Evolutionary conservation across 1,284 basidiomycete species (phyloP).

Genomic region (Ganoderma multipileum): DNA sequence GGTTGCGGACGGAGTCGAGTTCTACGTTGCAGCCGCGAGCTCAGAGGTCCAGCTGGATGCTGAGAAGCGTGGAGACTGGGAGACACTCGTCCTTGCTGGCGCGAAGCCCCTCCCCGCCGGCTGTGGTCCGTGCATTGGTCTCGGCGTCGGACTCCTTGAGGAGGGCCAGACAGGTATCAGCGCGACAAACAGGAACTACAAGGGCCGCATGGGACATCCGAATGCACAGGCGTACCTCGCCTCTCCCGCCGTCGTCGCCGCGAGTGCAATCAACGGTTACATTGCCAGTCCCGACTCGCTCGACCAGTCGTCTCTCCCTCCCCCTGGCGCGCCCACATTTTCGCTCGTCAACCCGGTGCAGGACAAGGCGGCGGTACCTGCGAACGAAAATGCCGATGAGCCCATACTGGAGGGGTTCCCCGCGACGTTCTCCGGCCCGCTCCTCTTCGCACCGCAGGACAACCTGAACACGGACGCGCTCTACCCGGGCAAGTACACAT

Average conservation of each 20-base stretch:
- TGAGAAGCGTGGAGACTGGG: constrained; percentile 90
- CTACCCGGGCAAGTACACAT: constrained; percentile 99
- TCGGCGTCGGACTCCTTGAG: constrained; percentile 91
- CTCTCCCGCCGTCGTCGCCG: constrained; percentile 96
- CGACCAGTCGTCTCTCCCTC: constrained; percentile 61
- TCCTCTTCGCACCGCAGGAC: constrained; percentile 95
- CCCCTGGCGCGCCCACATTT: constrained; percentile 62
- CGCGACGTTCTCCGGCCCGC: constrained; percentile 78
- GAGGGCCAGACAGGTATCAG: constrained; percentile 97
- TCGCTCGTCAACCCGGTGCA: constrained; percentile 53
- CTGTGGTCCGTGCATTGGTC: constrained; percentile 97
- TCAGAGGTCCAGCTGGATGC: constrained; percentile 92
- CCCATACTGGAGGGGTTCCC: constrained; percentile 86
- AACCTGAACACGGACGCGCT: constrained; percentile 99
- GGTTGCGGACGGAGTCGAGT: constrained; percentile 91
- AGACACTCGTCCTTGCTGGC: constrained; percentile 83
- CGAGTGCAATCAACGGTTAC: constrained; percentile 91
- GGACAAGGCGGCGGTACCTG: constrained; percentile 34
- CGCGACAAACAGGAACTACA: constrained; percentile 99
- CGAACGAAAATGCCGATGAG: constrained; percentile 51
- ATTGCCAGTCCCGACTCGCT: constrained; percentile 87
- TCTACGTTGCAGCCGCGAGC: constrained; percentile 96
- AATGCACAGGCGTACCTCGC: constrained; percentile 96
- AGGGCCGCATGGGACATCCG: constrained; percentile 97
- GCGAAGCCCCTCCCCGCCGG: constrained; percentile 94